Evolutionary conservation across 176 grass and related monocot species (phyloP).

Genomic region (Puccinellia tenuiflora): DNA sequence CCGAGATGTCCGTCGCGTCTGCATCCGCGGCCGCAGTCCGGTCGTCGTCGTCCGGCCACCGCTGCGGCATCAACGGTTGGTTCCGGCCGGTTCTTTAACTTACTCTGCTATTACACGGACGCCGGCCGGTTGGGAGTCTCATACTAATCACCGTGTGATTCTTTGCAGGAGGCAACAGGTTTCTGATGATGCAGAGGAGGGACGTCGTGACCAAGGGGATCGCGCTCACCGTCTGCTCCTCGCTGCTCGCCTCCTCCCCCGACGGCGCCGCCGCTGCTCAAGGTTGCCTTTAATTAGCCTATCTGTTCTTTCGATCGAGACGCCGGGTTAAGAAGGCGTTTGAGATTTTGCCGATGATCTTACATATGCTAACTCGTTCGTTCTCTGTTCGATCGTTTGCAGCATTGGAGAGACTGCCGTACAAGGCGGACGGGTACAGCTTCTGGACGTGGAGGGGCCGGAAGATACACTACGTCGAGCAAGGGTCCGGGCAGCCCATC

Average conservation of each 20-base stretch:
- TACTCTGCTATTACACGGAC: no score
- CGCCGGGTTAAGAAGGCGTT: neutral
- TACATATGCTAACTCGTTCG: neutral
- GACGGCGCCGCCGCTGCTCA: conserved; percentile 33
- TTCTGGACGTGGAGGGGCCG: conserved; percentile 93
- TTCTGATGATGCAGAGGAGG: conserved; percentile 57
- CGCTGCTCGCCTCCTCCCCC: conserved; percentile 31
- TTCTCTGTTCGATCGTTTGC: neutral
- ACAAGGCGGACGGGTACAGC: conserved; percentile 83
- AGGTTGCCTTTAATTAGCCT: conserved; percentile 13
- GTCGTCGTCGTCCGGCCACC: conserved; percentile 17
- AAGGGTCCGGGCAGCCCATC: conserved; percentile 61
- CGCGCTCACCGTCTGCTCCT: conserved; percentile 64
- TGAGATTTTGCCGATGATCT: neutral
- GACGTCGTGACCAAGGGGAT: conserved; percentile 59
- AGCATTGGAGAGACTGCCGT: conserved; percentile 71
- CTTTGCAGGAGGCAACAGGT: conserved; percentile 28
- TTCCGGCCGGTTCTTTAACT: neutral
- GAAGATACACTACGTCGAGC: conserved; percentile 84
- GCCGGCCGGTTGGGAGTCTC: neutral
- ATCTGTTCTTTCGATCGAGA: neutral
- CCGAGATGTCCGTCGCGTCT: conserved; percentile 40
- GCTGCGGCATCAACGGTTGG: conserved; percentile 21
- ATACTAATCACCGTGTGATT: neutral
- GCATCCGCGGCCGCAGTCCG: conserved; percentile 31